Evolutionary conservation across 2,329 filamentous ascomycete genomes (phyloP), one percentile per base, ranked within the genome.

Genomic region (Fusarium napiforme): DNA sequence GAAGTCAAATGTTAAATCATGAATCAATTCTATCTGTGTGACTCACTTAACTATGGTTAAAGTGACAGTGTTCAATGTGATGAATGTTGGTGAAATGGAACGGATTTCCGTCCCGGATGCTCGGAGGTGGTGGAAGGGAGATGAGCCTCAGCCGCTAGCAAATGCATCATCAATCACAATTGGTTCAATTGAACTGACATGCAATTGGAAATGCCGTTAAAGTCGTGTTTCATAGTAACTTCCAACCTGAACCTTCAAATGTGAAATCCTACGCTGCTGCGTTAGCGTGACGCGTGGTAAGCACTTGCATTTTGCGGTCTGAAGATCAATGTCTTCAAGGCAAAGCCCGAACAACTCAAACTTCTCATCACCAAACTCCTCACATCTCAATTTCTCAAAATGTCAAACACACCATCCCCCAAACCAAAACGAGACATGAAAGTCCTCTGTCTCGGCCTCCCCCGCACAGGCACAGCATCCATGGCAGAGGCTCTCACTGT

Each of bases 381-480:
- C 14, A 12, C 14, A 21, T 30, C 28, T 30, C 7, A 30, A 30
- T 9, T 8, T 9, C 7, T 30, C 26, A 61, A 40, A 55, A 74
- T 67, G 58, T 5, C 53, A 37, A 11, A 39, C n/a, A 28, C 7
- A 9, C 1, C 28, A 6, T 0, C 37, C 3, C 19, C 30, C 2
- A 71, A 71, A 11, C 52, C 64, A 10, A 67, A 67, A 9, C 71
- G 74, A 16, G 76, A 79, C 28, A 80, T 78, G 73, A 75, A 78
- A 46, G 75, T 82, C 43, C 77, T 82, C 16, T 67, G 75, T 4
- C 67, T 82, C 1, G 80, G 81, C 10, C 75, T 81, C 11, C 74
- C 77, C 3, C 78, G 80, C 14, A 82, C 81, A 5, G 81, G 80
- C 11, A 77, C 79, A 23, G 78, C 78, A 4, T 83, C 82, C n/a